A percentile compares a stretch with the other conserved stretches of the same genome.
Conservation (phyloP, 139 green algal species). For the Gonium pectorale region DNA sequence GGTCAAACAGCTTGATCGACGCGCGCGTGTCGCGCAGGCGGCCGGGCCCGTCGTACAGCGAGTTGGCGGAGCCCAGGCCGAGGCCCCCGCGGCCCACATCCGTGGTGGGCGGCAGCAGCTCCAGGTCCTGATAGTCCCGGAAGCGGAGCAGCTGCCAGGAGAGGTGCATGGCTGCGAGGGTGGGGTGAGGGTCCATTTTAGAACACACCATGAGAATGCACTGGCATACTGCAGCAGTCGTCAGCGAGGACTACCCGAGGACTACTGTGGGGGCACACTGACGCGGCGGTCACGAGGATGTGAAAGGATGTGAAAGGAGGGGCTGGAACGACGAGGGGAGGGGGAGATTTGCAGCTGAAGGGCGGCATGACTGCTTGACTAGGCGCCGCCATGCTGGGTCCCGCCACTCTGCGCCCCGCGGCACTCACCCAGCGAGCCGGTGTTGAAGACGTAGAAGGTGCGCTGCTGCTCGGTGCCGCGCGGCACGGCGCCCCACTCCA, state of each 20-base stretch:
- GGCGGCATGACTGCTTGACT: no score
- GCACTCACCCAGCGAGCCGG: conserved; percentile 52
- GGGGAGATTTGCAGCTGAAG: no score
- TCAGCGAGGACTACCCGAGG: no score
- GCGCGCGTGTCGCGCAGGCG: conserved; percentile 28
- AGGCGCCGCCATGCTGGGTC: no score
- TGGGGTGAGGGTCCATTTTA: background rate
- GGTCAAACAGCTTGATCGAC: conserved; percentile 43
- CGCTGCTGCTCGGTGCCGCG: conserved; percentile 33
- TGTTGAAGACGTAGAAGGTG: conserved; percentile 70
- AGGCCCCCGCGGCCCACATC: conserved; percentile 25
- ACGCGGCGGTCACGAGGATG: no score
- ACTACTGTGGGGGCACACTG: no score
- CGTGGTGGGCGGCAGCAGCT: conserved; percentile 28
- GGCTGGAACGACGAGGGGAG: no score
- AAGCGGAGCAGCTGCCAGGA: conserved; percentile 46
- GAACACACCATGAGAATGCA: no score
- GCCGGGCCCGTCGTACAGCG: background rate
- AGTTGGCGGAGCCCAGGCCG: background rate
- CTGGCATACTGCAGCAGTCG: no score
- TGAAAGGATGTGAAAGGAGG: no score
- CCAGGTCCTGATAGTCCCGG: conserved; percentile 47
- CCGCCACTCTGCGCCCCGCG: no score
- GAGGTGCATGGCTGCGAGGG: conserved; percentile 54
- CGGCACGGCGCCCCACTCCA: conserved; percentile 57